Evolutionary conservation across 2,329 filamentous ascomycete species (phyloP).

Genomic region (Trichoderma arundinaceum): DNA sequence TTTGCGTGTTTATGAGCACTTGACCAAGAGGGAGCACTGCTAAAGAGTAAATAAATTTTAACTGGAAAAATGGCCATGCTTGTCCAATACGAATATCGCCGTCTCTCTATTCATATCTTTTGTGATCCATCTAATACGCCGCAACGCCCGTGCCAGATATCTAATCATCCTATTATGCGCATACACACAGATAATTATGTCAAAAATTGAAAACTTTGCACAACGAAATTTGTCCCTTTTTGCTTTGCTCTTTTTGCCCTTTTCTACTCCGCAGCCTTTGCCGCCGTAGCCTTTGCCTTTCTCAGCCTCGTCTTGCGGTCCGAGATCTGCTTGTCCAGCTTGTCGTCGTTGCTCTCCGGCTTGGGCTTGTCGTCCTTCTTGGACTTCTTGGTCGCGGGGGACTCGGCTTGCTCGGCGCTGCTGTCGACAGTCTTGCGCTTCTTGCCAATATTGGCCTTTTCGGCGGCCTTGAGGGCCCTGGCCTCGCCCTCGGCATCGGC

Average conservation of each 20-base stretch:
- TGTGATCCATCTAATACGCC: conserved; percentile 39
- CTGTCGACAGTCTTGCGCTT: conserved; percentile 61
- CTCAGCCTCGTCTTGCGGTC: conserved; percentile 62
- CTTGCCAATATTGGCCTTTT: conserved; percentile 68
- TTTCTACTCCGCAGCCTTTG: conserved; percentile 52
- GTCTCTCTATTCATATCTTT: conserved; percentile 35
- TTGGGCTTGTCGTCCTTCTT: conserved; percentile 42
- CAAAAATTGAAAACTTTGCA: conserved; percentile 1
- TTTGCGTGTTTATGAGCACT: not conserved
- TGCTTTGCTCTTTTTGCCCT: not conserved
- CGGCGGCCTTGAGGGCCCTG: conserved; percentile 49
- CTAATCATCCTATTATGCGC: conserved; percentile 32
- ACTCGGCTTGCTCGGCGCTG: conserved; percentile 53
- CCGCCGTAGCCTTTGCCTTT: conserved; percentile 64
- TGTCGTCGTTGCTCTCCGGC: conserved; percentile 56
- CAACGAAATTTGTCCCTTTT: not conserved
- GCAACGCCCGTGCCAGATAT: conserved; percentile 42
- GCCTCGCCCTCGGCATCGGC: conserved; percentile 59
- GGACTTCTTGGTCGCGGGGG: conserved; percentile 49
- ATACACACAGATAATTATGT: conserved; percentile 29
- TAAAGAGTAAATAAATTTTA: not conserved
- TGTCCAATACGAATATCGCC: conserved; percentile 16
- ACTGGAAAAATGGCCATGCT: not conserved
- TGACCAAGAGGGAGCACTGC: not conserved
- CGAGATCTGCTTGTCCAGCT: conserved; percentile 64